These are phyloP conservation scores for Diutina neorugosa DNA, from an alignment of 1,139 yeast species.

Conservation along the genomic window DNA sequence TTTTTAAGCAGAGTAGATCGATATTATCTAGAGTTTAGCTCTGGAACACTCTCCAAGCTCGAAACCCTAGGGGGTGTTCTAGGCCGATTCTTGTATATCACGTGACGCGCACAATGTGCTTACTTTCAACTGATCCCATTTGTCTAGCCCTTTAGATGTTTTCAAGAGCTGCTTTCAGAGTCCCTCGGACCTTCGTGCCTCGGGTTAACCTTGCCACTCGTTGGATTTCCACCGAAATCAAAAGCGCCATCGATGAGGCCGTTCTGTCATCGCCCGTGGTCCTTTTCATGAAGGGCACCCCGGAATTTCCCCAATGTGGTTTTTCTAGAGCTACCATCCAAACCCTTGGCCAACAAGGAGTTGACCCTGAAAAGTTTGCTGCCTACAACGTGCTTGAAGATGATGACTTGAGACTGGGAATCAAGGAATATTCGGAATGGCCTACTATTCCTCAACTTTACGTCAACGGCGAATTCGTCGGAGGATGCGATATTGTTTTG, in stretches of 20 bases:
- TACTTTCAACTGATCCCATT: neutral
- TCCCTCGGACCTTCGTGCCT: neutral
- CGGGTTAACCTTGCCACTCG: slow-evolving; percentile 14
- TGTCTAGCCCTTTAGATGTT: neutral
- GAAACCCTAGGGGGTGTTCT: neutral
- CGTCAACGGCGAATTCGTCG: slow-evolving; percentile 74
- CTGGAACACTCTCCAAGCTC: neutral
- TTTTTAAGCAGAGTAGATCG: neutral
- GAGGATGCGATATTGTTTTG: slow-evolving; percentile 93
- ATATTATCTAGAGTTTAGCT: neutral
- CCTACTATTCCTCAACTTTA: slow-evolving; percentile 78
- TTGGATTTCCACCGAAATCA: slow-evolving; percentile 66
- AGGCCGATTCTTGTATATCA: neutral
- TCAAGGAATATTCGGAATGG: slow-evolving; percentile 93
- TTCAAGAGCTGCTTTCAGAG: neutral
- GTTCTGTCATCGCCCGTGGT: slow-evolving; percentile 87
- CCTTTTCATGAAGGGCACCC: slow-evolving; percentile 92
- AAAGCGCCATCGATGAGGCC: slow-evolving; percentile 74
- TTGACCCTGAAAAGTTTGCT: slow-evolving; percentile 90
- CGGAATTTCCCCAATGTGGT: slow-evolving; percentile 97
- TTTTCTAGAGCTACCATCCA: slow-evolving; percentile 93
- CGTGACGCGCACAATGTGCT: neutral
- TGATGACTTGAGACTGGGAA: slow-evolving; percentile 68
- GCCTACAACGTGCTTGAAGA: slow-evolving; percentile 96
- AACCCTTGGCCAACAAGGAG: slow-evolving; percentile 91